These are phyloP conservation scores for Anaeramoeba ignava DNA, from an alignment of 78 protist species.

Conservation along the genomic window DNA sequence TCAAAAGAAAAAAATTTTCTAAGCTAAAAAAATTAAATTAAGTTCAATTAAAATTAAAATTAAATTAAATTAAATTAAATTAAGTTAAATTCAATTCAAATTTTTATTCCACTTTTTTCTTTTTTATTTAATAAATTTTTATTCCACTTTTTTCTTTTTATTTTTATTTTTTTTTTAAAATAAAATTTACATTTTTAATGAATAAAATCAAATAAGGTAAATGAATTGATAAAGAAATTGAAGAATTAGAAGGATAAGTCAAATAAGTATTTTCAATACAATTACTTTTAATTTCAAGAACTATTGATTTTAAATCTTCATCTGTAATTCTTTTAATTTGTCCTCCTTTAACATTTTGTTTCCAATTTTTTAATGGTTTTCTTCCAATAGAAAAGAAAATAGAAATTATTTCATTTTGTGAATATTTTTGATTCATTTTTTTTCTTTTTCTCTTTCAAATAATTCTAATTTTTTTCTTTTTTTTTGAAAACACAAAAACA, in stretches of 20 bases:
- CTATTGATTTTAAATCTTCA: conserved; percentile 75
- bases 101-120: not conserved
- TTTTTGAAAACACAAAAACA: no score
- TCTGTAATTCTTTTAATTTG: conserved; percentile 85
- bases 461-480: no score
- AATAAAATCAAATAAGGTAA: conserved; percentile 84
- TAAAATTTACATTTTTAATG: conserved; percentile 64
- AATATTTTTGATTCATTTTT: no score
- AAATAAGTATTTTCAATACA: conserved; percentile 72
- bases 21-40: conserved; percentile 19
- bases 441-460: no score
- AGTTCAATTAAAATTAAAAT: not conserved
- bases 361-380: conserved; percentile 89
- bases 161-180: no score
- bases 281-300: conserved; percentile 70
- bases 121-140: not conserved
- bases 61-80: not conserved
- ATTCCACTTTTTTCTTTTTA: no score
- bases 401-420: not conserved
- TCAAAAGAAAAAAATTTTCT: conserved; percentile 89
- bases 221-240: conserved; percentile 82
- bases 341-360: conserved; percentile 58
- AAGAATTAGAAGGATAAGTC: conserved; percentile 67
- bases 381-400: conserved; percentile 19
- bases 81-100: conserved; percentile 1